A percentile compares a stretch with the other conserved stretches of the same genome.
These are phyloP conservation scores for Saccharomycodes ludwigii DNA, from an alignment of 805 yeast genomes.

Conservation along the genomic window DNA sequence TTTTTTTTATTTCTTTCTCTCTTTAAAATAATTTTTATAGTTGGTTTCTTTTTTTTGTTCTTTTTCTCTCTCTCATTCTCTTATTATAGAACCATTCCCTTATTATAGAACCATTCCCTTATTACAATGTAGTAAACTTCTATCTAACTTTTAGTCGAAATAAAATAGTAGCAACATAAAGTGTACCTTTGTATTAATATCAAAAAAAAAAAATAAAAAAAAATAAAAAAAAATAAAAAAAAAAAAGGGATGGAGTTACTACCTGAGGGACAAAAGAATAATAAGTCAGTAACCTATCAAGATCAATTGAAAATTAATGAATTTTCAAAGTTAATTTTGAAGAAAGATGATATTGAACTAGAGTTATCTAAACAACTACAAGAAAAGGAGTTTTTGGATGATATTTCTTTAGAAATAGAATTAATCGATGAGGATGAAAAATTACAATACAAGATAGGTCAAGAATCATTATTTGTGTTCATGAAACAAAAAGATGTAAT, in stretches of 20 bases:
- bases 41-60: too few species aligned
- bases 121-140: too few species aligned
- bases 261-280: slow-evolving; percentile 31
- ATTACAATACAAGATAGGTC: slow-evolving; percentile 73
- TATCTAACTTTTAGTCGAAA: too few species aligned
- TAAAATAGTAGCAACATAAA: too few species aligned
- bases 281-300: slow-evolving; percentile 31
- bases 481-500: slow-evolving; percentile 56
- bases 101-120: too few species aligned
- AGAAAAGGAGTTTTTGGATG: slow-evolving; percentile 83
- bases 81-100: too few species aligned
- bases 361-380: slow-evolving; percentile 37
- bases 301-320: slow-evolving; percentile 86
- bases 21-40: too few species aligned
- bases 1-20: too few species aligned
- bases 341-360: slow-evolving; percentile 45
- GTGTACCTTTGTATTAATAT: neutral
- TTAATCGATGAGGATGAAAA: slow-evolving; percentile 66
- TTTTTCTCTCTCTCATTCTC: too few species aligned
- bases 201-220: neutral
- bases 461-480: slow-evolving; percentile 47
- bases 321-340: slow-evolving; percentile 71
- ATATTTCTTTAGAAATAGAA: slow-evolving; percentile 74
- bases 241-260: slow-evolving; percentile 17
- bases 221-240: neutral